Base-by-base conservation (phyloP, 192 early-diverging fungal species). In the Diversispora eburnea region DNA sequence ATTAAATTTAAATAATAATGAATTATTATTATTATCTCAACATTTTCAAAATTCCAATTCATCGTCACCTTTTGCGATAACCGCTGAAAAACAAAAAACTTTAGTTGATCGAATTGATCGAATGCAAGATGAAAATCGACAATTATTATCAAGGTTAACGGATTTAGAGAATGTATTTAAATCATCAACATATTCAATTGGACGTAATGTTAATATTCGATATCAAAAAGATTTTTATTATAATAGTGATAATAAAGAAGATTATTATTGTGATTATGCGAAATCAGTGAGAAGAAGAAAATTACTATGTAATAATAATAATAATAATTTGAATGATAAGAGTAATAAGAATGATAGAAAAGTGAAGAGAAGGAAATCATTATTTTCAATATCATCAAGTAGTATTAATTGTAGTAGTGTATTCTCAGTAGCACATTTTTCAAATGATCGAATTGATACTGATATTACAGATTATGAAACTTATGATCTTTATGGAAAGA, bases 71-170 rank as follows among this genome's bases (percentile, higher is more conserved):
- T 33, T 33, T 33, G n/a, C 25, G 15, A 46, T 3, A 5, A 5
- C 56, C 33, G 42, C 69, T 3, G 39, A 41, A 19, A 22, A 9
- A 20, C 69, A 71, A 22, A 20, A 22, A 48, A 62, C 55, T 0
- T 41, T 56, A 5, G 42, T 72, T 49, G 71, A 60, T 47, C 42
- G 71, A 42, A 72, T 72, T 49, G 71, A 60, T 47, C 42, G 71
- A 42, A 72, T 72, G 58, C 20, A 72, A 61, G 71, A 72, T 62
- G 71, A 72, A 57, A 72, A 72, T 51, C 25, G 55, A 61, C 71
- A 72, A 62, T 62, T 72, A 59, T 49, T 72, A 51, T 10, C 25
- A 43, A 61, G 39, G 12, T 41, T 72, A 25, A 17, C 58, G 5
- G 22, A 59, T 42, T 41, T 72, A 19, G 71, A 72, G 51, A 59